These are phyloP conservation scores for Spathaspora girioi DNA, from an alignment of 805 yeast genomes.

Conservation along the genomic window DNA sequence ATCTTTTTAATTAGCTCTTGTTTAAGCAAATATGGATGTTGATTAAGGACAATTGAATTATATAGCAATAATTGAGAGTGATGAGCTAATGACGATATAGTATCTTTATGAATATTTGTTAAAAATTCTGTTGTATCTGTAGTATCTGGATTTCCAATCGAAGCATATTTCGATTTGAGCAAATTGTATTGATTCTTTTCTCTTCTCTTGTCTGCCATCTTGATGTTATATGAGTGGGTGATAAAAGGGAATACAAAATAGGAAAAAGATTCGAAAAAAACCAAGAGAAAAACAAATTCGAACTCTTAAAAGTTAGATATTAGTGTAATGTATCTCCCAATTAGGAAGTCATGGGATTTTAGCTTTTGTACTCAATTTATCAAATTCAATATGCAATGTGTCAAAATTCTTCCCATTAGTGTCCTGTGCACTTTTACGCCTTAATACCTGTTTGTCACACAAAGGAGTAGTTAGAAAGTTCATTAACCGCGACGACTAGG, in stretches of 20 bases:
- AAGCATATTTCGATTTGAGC: constrained; percentile 54
- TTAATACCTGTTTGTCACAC: neutral
- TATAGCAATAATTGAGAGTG: constrained; percentile 55
- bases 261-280: neutral
- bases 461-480: neutral
- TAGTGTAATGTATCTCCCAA: neutral
- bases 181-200: constrained; percentile 32
- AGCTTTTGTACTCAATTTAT: neutral
- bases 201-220: constrained; percentile 41
- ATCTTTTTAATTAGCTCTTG: constrained; percentile 32
- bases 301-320: no score
- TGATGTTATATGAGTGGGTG: no score
- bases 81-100: constrained; percentile 58
- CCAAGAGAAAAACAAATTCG: neutral
- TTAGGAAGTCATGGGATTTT: neutral
- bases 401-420: neutral
- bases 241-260: neutral
- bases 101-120: constrained; percentile 62
- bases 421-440: neutral
- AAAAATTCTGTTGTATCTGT: constrained; percentile 61
- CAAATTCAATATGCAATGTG: neutral
- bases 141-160: constrained; percentile 75
- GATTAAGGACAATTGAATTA: constrained; percentile 49
- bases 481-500: no score
- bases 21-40: constrained; percentile 27